Evolutionary conservation across 164 flowering plant species (phyloP), one percentile per base, ranked within the genome.

Genomic region (Sedum album): DNA sequence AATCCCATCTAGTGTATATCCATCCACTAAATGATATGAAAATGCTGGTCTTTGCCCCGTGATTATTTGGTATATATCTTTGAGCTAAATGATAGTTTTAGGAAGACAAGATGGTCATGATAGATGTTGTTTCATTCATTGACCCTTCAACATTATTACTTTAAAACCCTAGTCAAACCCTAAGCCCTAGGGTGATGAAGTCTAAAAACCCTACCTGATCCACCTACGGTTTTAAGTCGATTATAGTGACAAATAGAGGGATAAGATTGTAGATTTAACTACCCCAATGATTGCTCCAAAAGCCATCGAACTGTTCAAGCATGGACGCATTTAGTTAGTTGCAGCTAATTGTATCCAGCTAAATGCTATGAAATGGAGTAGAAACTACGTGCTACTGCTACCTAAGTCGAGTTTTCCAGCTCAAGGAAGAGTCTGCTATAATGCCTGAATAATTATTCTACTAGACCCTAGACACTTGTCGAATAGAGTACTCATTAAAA

Each of bases 391-490:
- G 62, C 33, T 28, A 57, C 33, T 57, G 62, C 33, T 28, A 57
- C 33, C n/a, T 57, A 57, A 33, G 62, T 28, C 62, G 62, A 57
- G 62, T 57, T 57, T 11, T 55, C 62, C 62, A 57, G 62, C 62
- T 57, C 62, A 57, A 57, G 20, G 8, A 33, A 57, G 62, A 57
- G 35, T 57, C 62, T 26, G 62, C 62, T 57, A 57, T 57, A 2
- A 3, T 57, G 62, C 14, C 28, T 57, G 18, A 57, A 26, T 57
- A 57, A 5, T 26, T 57, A 28, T 20, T 57, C 33, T 26, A 57
- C 62, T 20, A 57, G 13, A 13, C 62, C 60, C 62, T 57, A 57
- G 11, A 20, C 20, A 26, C 33, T 25, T 26, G 31, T 28, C 33
- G 18, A 28, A 28, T 4, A 57, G 15, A 57, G 5, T 26, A 57